These are phyloP conservation scores for Botrytis cinerea DNA, from an alignment of 2,329 filamentous ascomycete genomes.

Conservation along the genomic window DNA sequence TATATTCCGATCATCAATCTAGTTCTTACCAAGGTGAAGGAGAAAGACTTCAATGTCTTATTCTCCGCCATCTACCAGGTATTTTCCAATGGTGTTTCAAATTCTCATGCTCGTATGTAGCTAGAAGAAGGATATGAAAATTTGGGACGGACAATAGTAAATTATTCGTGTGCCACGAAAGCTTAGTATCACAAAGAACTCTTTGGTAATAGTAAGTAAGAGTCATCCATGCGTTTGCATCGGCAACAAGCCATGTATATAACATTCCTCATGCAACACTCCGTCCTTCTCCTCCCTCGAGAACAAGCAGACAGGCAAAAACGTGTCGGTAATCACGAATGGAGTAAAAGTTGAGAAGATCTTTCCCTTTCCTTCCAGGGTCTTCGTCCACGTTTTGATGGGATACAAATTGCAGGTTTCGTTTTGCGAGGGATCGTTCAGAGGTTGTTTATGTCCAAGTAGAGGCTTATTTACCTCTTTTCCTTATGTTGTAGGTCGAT, in stretches of 20 bases:
- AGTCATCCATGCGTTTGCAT: not conserved
- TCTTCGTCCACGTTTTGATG: not conserved
- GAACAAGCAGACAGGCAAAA: not conserved
- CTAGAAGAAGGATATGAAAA: not conserved
- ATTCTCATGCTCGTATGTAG: too few relatives aligned
- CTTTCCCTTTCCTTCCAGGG: too few relatives aligned
- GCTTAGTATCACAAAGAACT: not conserved
- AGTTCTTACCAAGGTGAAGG: not conserved
- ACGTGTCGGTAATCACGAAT: not conserved
- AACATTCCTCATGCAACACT: not conserved
- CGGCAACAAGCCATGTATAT: not conserved
- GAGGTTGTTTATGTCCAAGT: not conserved
- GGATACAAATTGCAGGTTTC: not conserved
- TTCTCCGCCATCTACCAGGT: not conserved
- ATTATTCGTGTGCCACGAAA: not conserved
- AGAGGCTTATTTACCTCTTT: not conserved
- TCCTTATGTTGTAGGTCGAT: too few relatives aligned
- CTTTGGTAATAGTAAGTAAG: not conserved
- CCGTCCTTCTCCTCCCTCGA: not conserved
- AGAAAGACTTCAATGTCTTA: not conserved
- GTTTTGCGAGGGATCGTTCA: not conserved
- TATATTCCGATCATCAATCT: not conserved
- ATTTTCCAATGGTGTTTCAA: not conserved
- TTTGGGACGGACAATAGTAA: not conserved
- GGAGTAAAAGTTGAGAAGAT: not conserved